Evolutionary conservation across 139 green algal genomes (phyloP), one percentile per base, ranked within the genome.

Genomic region (Tetraselmis striata): DNA sequence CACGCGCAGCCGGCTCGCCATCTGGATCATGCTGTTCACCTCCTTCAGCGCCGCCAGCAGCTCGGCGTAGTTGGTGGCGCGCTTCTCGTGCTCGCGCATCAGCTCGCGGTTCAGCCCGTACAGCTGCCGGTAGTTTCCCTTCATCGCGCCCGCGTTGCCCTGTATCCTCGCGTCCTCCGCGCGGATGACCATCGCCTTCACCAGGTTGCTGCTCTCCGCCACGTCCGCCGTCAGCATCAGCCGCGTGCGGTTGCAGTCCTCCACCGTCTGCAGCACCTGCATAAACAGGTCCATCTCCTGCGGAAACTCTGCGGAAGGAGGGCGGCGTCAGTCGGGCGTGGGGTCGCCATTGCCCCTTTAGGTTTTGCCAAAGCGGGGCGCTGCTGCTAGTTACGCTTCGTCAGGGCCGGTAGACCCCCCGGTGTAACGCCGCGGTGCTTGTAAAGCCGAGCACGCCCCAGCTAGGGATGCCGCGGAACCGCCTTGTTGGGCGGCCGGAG

Each of bases 1-100:
- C 31, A 92, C 86, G 22, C 92, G 85, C 83, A 96, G 82, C 29
- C 81, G 81, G 5, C 90, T 86, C 27, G 90, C 90, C 1, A 82
- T 83, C 87, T 95, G 93, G 30, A 96, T 96, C 88, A 94, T 94
- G 28, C 85, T 81, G 86, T 96, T 95, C 23, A 94, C 87, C 84
- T 91, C 87, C 31, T 89, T 90, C 59, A 95, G 85, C 2, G 86
- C 82, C 1, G 87, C 76, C 5, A 94, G 84, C 32, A 95, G 90
- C 82, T 90, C 87, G 0, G 75, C 31, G 59, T 95, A 91, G 79
- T 94, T 94, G 29, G 86, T 91, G 30, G 87, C 87, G 1, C 89
- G 83, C 87, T 95, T 95, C 30, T 85, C 80, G 79, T 95, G 91
- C 83, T 95, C 91, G 29, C 80, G 78, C 27, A 93, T 84, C 78